Conservation (phyloP, 2,329 filamentous ascomycete genomes). For the Penicillium sp. region DNA sequence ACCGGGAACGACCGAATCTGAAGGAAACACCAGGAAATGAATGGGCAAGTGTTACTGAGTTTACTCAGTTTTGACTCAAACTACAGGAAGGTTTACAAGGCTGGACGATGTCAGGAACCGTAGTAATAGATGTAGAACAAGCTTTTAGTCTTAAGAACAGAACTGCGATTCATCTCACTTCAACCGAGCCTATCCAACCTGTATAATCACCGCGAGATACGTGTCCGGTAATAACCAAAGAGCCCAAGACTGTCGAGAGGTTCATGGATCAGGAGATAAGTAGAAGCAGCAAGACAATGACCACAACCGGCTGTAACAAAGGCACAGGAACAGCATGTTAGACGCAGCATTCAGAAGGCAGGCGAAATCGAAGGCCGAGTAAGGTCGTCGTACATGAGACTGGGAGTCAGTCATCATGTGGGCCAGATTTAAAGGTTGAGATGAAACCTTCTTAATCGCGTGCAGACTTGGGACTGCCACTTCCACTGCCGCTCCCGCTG, state of each 20-base stretch:
- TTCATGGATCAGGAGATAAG: slow-evolving; percentile 3
- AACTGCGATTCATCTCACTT: slow-evolving; percentile 20
- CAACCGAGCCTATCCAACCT: slow-evolving; percentile 14
- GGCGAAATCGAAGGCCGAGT: not conserved
- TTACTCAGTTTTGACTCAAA: not conserved
- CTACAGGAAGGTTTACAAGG: not conserved
- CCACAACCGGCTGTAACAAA: slow-evolving; percentile 10
- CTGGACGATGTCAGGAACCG: slow-evolving; percentile 1
- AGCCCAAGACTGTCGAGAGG: slow-evolving; percentile 5
- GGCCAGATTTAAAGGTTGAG: not conserved
- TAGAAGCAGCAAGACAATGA: slow-evolving; percentile 7
- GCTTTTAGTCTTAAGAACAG: slow-evolving; percentile 21
- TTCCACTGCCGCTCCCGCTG: slow-evolving; percentile 39
- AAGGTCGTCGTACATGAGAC: slow-evolving; percentile 7
- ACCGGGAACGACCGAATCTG: too few species aligned
- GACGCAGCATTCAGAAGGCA: slow-evolving; percentile 5
- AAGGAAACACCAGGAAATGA: too few species aligned
- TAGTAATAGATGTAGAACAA: slow-evolving; percentile 14
- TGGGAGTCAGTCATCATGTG: not conserved
- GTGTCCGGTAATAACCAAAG: not conserved
- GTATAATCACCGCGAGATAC: slow-evolving; percentile 11
- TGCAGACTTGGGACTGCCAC: slow-evolving; percentile 41
- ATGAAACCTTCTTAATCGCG: slow-evolving; percentile 28
- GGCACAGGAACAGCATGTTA: slow-evolving; percentile 7
- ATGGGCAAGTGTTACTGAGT: not conserved